These are phyloP conservation scores for Eucalyptus curtisii DNA, from an alignment of 345 rosid species.

Conservation along the genomic window DNA sequence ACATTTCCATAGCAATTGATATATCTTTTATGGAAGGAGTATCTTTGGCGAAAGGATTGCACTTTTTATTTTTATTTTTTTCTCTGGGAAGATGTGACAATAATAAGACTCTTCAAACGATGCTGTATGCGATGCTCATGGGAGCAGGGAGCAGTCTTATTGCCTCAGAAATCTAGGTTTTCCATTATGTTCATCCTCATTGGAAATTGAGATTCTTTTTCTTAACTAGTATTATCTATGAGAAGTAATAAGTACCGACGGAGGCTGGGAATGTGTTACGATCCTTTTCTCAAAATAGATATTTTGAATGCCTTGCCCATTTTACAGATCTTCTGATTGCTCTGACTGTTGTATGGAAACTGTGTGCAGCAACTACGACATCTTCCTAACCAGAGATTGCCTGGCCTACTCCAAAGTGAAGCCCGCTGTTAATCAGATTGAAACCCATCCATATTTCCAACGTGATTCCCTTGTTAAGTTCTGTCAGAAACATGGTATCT, in stretches of 20 bases:
- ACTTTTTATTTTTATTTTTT: neutral
- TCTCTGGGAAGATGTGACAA: neutral
- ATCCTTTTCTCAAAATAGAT: neutral
- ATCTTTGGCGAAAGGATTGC: neutral
- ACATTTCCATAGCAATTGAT: neutral
- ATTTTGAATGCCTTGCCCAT: neutral
- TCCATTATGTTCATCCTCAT: neutral
- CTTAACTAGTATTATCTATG: neutral
- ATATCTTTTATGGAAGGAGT: neutral
- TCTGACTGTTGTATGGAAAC: neutral
- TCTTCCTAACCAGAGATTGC: slow-evolving; percentile 84
- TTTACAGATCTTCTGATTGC: neutral
- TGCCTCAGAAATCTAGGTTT: neutral
- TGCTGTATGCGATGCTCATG: neutral
- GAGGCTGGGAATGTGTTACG: neutral
- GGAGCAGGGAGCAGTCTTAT: neutral
- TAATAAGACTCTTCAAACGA: neutral
- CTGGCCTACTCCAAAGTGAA: slow-evolving; percentile 86
- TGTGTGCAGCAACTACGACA: slow-evolving; percentile 68
- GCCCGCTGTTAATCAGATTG: slow-evolving; percentile 96
- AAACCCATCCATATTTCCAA: slow-evolving; percentile 90
- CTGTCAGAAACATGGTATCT: slow-evolving; percentile 79
- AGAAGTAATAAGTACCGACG: neutral
- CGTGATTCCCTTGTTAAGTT: slow-evolving; percentile 81
- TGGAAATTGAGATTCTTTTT: neutral